Conservation (phyloP, 371 early-diverging fungal genomes). For the Batkoa obscura region DNA sequence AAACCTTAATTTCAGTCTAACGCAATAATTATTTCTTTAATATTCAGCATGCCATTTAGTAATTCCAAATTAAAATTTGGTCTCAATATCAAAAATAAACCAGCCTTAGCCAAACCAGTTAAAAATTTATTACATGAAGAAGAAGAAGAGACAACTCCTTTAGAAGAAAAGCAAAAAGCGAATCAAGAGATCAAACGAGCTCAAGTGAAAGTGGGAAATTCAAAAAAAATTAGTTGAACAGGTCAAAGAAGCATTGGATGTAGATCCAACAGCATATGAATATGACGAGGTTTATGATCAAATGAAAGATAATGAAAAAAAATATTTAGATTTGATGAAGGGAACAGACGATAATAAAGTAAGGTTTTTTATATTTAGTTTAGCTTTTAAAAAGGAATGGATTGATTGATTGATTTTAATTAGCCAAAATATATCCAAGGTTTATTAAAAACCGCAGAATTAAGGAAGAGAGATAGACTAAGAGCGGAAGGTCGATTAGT, state of each 20-base stretch:
- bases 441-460: constrained; percentile 50
- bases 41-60: background rate
- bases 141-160: background rate
- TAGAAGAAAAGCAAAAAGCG: too few relatives aligned
- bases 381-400: too few relatives aligned
- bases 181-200: background rate
- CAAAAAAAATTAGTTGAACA: constrained; percentile 12
- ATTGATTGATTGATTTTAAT: too few relatives aligned
- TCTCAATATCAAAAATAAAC: background rate
- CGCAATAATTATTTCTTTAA: background rate
- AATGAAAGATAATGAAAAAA: constrained; percentile 43
- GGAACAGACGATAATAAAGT: constrained; percentile 14
- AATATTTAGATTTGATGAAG: constrained; percentile 15
- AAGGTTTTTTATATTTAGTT: too few relatives aligned
- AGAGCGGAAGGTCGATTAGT: constrained; percentile 60
- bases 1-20: background rate
- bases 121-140: background rate
- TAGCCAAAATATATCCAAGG: constrained; percentile 57
- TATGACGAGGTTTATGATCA: constrained; percentile 83
- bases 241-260: constrained; percentile 43
- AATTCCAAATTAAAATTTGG: constrained; percentile 6
- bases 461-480: constrained; percentile 63
- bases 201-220: background rate
- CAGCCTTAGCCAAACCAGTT: background rate
- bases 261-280: constrained; percentile 70